Evolutionary conservation across 345 rosid genomes (phyloP), one percentile per base, ranked within the genome.

Genomic region (Bretschneidera sinensis): DNA sequence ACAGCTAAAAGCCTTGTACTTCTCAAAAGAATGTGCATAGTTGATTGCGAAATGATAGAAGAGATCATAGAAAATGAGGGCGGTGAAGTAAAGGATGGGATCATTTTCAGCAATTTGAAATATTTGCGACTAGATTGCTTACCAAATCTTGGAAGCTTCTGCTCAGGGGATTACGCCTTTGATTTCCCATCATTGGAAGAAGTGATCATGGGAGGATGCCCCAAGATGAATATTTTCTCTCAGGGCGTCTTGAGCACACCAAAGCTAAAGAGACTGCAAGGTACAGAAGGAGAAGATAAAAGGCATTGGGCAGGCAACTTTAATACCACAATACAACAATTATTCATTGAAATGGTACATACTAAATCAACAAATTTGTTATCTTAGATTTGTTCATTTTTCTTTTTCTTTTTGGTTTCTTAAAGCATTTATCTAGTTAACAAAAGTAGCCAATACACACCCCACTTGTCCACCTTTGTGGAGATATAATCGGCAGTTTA

Each of bases 161-260:
- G 21, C 65, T 61, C 14, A 10, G 56, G 25, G 48, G 21, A 61
- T 21, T 43, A 18, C 22, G 19, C 2, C 33, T 55, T 71, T 24
- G 47, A 49, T 9, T 65, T 71, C 43, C 66, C 59, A 16, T 43
- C n/a, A 17, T 43, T 71, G 59, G 19, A 39, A 55, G 55, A 59
- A 18, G 54, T 65, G 24, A 25, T 54, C 48, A 52, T 71, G 18
- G 15, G n/a, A 21, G 34, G 49, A 4, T 65, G 71, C 60, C 63
- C 58, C 3, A 11, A 43, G n/a, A 60, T 71, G 49, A 54, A 16
- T 16, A 0, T 18, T 39, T 71, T 71, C 54, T 65, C 63, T 24
- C 13, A 51, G 31, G 75, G 70, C 54, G 66, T 13, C 6, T 22
- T 55, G 43, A 60, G 34, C 61, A 71, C 65, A 4, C 70, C 70